Evolutionary conservation across 257 asterid genomes (phyloP).

Genomic region (Penstemon barbatus): DNA sequence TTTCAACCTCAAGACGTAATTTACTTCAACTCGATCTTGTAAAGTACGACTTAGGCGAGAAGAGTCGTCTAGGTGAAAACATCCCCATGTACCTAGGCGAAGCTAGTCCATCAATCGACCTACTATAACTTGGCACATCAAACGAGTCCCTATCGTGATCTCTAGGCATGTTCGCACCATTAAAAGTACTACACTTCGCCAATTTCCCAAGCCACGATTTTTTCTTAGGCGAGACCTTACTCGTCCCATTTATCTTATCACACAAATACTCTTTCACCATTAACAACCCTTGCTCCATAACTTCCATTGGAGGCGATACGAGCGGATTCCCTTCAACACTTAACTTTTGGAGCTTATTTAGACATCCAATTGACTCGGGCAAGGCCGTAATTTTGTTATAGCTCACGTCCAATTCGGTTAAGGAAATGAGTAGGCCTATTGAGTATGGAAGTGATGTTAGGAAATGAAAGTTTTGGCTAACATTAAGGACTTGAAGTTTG

Average conservation of each 20-base stretch:
- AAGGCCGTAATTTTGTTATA: constrained; percentile 64
- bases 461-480: constrained; percentile 87
- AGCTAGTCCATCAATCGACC: constrained; percentile 44
- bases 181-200: constrained; percentile 67
- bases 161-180: constrained; percentile 39
- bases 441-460: constrained; percentile 67
- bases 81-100: constrained; percentile 45
- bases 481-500: constrained; percentile 66
- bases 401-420: constrained; percentile 75
- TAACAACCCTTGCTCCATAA: constrained; percentile 65
- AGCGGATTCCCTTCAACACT: constrained; percentile 80
- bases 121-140: constrained; percentile 32
- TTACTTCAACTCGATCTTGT: constrained; percentile 26
- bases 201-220: constrained; percentile 80
- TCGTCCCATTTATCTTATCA: constrained; percentile 57
- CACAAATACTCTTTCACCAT: constrained; percentile 62
- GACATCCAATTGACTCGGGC: constrained; percentile 80
- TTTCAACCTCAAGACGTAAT: neutral
- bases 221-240: constrained; percentile 40
- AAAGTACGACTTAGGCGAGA: constrained; percentile 47
- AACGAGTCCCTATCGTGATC: constrained; percentile 38
- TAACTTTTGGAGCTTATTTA: constrained; percentile 70
- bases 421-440: constrained; percentile 74
- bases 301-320: constrained; percentile 61
- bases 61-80: constrained; percentile 49